Evolutionary conservation across 805 yeast genomes (phyloP), one percentile per base, ranked within the genome.

Genomic region (Lachancea mirantina): DNA sequence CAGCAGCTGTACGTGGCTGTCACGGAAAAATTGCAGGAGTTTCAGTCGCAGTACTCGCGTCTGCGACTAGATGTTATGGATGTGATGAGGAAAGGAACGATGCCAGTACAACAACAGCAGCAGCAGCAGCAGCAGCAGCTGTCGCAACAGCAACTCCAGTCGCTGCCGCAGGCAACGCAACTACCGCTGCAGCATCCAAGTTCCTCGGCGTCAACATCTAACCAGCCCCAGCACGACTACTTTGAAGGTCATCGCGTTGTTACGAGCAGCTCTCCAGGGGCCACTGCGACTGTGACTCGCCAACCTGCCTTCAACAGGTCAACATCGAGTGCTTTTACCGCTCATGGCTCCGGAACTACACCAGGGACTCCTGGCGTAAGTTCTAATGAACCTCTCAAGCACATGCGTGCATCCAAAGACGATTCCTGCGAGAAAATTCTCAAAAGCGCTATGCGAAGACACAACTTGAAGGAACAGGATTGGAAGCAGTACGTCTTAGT

Each of bases 401-500:
- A 84, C 46, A 60, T 88, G 40, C 62, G 92, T 28, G 94, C 95
- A 1, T 80, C 89, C 6, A 76, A 84, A 16, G 95, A 87, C 35
- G 97, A 89, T 47, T 87, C 96, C 2, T 87, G 96, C 54, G 77
- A 81, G 46, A 83, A 83, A 54, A 80, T 89, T 14, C 62, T 92
- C 28, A 94, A 84, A 49, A 84, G 81, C 21, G 96, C 95, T 4
- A 78, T 85, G 82, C 75, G 78, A 45, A 70, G 94, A 40, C 94
- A 88, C 59, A 78, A 77, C 38, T 68, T 89, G 30, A 76, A 75
- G 28, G 72, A 75, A 19, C 78, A 74, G 32, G 95, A 85, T 50
- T 83, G 95, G 88, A 70, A 82, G 32, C 81, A 84, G 48, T 89
- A 87, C 52, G 95, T 88, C 2, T 62, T 89, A 32, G 87, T 88